A percentile compares a stretch with the other conserved stretches of the same genome.
Conservation (phyloP, 371 early-diverging fungal genomes). For the Circinella minor region DNA sequence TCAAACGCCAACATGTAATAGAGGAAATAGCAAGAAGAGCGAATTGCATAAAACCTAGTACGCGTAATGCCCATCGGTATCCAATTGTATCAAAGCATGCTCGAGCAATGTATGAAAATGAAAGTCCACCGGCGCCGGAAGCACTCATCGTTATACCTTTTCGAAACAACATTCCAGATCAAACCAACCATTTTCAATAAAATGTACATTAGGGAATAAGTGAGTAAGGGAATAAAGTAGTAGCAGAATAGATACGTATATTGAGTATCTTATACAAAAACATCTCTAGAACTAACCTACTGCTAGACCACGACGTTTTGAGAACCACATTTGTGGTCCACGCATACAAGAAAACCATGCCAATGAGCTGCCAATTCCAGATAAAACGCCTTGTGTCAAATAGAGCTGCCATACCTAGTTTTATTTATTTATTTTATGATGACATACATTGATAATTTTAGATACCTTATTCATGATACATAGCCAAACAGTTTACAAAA, state of each 20-base stretch:
- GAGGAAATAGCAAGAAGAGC: slow-evolving; percentile 23
- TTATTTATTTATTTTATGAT: neutral
- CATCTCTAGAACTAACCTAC: neutral
- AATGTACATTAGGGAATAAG: too few species aligned
- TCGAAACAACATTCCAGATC: too few species aligned
- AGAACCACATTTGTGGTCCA: slow-evolving; percentile 17
- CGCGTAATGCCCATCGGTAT: slow-evolving; percentile 67
- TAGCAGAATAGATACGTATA: slow-evolving; percentile 33
- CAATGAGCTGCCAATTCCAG: slow-evolving; percentile 20
- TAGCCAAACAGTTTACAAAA: neutral
- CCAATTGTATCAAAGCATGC: slow-evolving; percentile 55
- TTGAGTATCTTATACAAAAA: neutral
- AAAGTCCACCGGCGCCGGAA: slow-evolving; percentile 72
- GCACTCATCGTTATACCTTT: slow-evolving; percentile 48
- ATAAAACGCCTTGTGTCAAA: slow-evolving; percentile 27
- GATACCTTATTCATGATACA: neutral
- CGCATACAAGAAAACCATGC: slow-evolving; percentile 19
- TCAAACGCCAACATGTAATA: slow-evolving; percentile 9
- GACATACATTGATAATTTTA: neutral
- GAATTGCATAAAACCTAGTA: slow-evolving; percentile 49
- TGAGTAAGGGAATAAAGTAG: too few species aligned
- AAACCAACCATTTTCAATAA: too few species aligned
- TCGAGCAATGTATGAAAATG: slow-evolving; percentile 56
- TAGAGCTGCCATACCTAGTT: slow-evolving; percentile 29
- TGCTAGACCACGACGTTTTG: slow-evolving; percentile 22